Evolutionary conservation across 768 basidiomycete genomes (phyloP), one percentile per base, ranked within the genome.

Genomic region (Cystoderma amianthinum): DNA sequence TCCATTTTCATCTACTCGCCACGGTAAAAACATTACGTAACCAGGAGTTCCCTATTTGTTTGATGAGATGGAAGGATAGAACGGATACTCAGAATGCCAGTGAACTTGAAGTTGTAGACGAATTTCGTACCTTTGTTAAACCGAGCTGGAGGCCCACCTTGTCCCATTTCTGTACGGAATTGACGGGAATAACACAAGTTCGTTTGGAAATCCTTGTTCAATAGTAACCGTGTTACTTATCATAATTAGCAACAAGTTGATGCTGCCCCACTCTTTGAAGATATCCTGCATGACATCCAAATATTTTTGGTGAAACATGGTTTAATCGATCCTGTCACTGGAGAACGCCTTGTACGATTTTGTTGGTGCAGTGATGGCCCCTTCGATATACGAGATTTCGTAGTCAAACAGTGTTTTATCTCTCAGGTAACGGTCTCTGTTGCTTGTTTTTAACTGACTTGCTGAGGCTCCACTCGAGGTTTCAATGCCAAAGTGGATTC

Each of bases 121-220:
- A 90, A 57, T 98, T 93, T 65, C 81, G 86, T 46, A 82, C 78
- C 48, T 95, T 88, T 59, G 91, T 97, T 33, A 71, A 70, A 53
- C 95, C 95, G 5, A 85, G 80, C 4, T 97, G 92, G 90, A 68
- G 74, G 33, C 92, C 94, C 1, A 68, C 61, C 39, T 71, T 99
- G 5, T 83, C 88, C 5, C 62, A 72, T 3, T 99, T 96, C 57
- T 97, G 95, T 59, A 90, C 72, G 15, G 62, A 76, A 24, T 69
- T 99, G 35, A 99, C 95, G 7, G 92, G 93, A 13, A 93, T 99
- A 44, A 83, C 81, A 2, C 95, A 99, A 71, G 94, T 94, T 45
- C 47, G 80, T 56, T 6, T 13, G 11, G 4, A 7, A 38, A 15
- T 17, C 22, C 11, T 13, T 41, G 25, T 39, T 9, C 23, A 12